Evolutionary conservation across 257 asterid genomes (phyloP).

Genomic region (Forsythia viridissima): DNA sequence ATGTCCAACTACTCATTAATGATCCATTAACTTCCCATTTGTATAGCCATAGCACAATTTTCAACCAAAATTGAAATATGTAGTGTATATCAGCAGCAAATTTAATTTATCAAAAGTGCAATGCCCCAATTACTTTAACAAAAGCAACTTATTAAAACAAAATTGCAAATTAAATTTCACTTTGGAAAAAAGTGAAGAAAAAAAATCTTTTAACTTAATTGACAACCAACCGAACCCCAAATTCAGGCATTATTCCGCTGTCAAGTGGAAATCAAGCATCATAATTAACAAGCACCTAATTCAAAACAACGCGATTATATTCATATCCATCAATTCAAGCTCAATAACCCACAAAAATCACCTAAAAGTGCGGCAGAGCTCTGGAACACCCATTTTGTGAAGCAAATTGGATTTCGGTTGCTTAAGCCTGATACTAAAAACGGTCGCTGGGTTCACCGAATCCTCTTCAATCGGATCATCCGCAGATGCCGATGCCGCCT

Average conservation of each 20-base stretch:
- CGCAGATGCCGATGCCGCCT: conserved; percentile 32
- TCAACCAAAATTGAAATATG: neutral
- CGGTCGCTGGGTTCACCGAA: conserved; percentile 57
- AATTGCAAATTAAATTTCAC: neutral
- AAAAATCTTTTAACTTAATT: neutral
- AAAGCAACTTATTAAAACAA: neutral
- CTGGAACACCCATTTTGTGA: conserved; percentile 97
- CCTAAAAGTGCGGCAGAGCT: conserved; percentile 98
- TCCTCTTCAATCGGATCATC: conserved; percentile 76
- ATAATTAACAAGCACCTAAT: conserved; percentile 6
- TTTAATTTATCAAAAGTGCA: neutral
- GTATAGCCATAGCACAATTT: neutral
- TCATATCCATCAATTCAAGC: conserved; percentile 1
- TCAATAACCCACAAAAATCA: conserved; percentile 24
- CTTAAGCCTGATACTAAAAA: conserved; percentile 75
- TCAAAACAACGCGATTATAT: neutral
- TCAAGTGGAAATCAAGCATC: conserved; percentile 1
- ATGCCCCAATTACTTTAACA: neutral
- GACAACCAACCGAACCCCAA: conserved; percentile 4
- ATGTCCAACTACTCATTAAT: neutral
- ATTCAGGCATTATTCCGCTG: neutral
- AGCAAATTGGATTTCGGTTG: conserved; percentile 80
- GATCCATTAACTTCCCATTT: neutral
- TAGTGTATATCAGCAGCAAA: neutral
- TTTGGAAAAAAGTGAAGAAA: neutral